A percentile compares a stretch with the other conserved stretches of the same genome.
These are phyloP conservation scores for Neofusicoccum parvum DNA, from an alignment of 2,329 filamentous ascomycete genomes.

Conservation along the genomic window DNA sequence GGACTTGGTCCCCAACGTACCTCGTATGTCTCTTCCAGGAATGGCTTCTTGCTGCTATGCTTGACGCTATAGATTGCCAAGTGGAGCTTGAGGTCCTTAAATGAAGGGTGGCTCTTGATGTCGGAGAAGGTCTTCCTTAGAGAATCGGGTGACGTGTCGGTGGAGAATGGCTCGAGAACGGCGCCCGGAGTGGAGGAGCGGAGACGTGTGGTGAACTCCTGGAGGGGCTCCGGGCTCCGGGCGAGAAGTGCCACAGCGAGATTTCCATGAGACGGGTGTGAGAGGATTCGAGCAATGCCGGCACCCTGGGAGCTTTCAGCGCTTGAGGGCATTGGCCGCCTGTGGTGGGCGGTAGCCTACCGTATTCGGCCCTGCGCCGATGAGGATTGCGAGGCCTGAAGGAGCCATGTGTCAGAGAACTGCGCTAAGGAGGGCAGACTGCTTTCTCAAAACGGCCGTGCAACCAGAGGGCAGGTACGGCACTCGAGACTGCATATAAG, in stretches of 20 bases:
- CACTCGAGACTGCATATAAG: background rate
- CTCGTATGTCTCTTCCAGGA: conserved; percentile 57
- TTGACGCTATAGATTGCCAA: conserved; percentile 58
- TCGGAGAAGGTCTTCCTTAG: conserved; percentile 53
- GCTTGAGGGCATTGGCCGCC: background rate
- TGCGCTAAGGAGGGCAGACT: too few species aligned
- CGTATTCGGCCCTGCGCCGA: conserved; percentile 37
- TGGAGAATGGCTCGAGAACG: conserved; percentile 55
- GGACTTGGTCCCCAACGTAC: conserved; percentile 16
- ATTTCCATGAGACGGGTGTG: conserved; percentile 54
- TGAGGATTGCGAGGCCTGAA: conserved; percentile 34
- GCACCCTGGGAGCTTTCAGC: conserved; percentile 43
- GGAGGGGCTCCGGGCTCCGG: conserved; percentile 50
- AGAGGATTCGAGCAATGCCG: conserved; percentile 59
- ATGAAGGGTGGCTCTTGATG: conserved; percentile 52
- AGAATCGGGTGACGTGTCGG: conserved; percentile 51
- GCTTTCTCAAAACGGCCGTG: too few species aligned
- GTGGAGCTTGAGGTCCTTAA: conserved; percentile 49
- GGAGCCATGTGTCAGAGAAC: background rate
- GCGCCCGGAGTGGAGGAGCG: conserved; percentile 45
- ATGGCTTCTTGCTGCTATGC: conserved; percentile 57
- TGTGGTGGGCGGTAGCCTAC: conserved; percentile 22
- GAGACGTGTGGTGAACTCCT: conserved; percentile 46
- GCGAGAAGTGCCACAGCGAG: conserved; percentile 59
- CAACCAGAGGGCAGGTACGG: too few species aligned